A percentile compares a stretch with the other conserved stretches of the same genome.
phyloP scores from a whole-genome alignment of 73 alveolate species.

The Durusdinium trenchii region DNA sequence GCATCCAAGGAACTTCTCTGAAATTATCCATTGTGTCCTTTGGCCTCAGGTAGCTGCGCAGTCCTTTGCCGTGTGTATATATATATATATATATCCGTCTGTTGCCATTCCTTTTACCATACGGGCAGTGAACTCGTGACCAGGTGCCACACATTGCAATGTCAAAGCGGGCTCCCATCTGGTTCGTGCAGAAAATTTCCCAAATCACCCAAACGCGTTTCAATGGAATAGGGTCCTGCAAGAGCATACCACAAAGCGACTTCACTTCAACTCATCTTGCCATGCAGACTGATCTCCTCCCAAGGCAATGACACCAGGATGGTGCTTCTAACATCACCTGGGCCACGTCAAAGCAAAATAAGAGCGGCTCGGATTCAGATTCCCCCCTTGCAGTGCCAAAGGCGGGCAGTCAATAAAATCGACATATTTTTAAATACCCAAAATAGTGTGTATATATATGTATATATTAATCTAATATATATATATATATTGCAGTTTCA shows the following conservation, averaged over 20 bases:
- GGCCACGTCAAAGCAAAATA: neutral
- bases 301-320: slow-evolving; percentile 82
- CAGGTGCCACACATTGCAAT: slow-evolving; percentile 41
- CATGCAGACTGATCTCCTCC: slow-evolving; percentile 16
- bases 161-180: slow-evolving; percentile 87
- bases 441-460: neutral
- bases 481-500: neutral
- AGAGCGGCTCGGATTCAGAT: neutral
- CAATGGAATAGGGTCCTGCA: slow-evolving; percentile 84
- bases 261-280: neutral
- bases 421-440: neutral
- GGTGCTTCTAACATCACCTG: slow-evolving; percentile 89
- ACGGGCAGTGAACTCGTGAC: too few relatives aligned
- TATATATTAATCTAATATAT: too few relatives aligned
- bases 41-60: slow-evolving; percentile 29
- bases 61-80: too few relatives aligned
- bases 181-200: slow-evolving; percentile 82
- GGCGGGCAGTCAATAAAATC: neutral
- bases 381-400: neutral
- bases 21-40: slow-evolving; percentile 56
- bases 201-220: slow-evolving; percentile 91
- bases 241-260: too few relatives aligned
- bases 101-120: too few relatives aligned
- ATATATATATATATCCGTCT: too few relatives aligned
- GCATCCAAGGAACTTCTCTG: slow-evolving; percentile 46